Base-by-base conservation (phyloP, 768 basidiomycete species). In the Pleurotus pulmonarius region DNA sequence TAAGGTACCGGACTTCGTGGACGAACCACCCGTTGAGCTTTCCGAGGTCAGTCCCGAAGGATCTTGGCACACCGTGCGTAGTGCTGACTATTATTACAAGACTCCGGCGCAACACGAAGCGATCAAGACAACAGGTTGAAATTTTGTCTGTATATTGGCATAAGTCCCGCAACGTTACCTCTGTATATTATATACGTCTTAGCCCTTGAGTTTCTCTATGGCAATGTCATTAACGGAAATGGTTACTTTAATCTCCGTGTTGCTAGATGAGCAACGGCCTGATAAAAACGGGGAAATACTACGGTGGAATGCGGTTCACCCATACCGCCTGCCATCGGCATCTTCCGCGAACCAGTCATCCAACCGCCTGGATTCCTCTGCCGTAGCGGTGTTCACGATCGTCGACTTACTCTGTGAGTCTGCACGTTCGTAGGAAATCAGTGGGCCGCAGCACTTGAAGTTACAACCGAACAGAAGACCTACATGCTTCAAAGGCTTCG, bases 1-100 rank as follows among this genome's bases (percentile, higher is more conserved):
- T 71, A 93, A 91, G 67, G 83, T 83, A 12, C 96, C 96, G 45
- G 94, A 97, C 69, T 97, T 97, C 68, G 75, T 95, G 9, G 96
- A 98, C 66, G 88, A 94, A 57, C 75, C 90, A 11, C 95, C 95
- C 12, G 75, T 90, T 22, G 88, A 91, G 63, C 43, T 78, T 18
- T 68, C 69, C 58, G 86, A 90, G 76, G 88, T 86, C 55, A 52
- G 78, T 68, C 41, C 25, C 11, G 18, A 8, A 16, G 37, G 11
- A 43, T 26, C 49, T 49, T 20, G 56, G 15, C 26, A 40, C 18
- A 20, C 39, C 18, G 49, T 40, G 18, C 9, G 29, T 22, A 20
- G 29, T 18, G 16, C 22, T 37, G 43, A 41, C 34, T 34, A 34
- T 34, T 34, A 3, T 58, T 56, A 26, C 13, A 59, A 83, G 79